These are phyloP conservation scores for Blastobotrys apis DNA, from an alignment of 1,139 yeast species.

Conservation along the genomic window DNA sequence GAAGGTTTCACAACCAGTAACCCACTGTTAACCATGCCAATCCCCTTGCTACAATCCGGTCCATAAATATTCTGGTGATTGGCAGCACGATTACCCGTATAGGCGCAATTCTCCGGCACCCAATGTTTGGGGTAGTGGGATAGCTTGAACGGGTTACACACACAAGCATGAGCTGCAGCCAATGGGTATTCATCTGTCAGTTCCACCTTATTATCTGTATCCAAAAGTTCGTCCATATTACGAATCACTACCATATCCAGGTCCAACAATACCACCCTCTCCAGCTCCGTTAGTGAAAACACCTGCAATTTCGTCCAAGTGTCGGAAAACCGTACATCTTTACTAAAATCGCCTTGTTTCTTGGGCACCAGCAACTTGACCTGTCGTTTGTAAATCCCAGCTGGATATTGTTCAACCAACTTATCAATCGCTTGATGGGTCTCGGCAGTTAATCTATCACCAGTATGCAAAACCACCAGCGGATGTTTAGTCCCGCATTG, in stretches of 20 bases:
- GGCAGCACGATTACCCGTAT: constrained; percentile 37
- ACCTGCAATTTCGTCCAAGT: constrained; percentile 58
- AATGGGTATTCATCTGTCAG: constrained; percentile 20
- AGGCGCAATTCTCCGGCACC: constrained; percentile 47
- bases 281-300: constrained; percentile 45
- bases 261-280: constrained; percentile 50
- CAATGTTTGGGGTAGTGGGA: constrained; percentile 52
- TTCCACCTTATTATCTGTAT: constrained; percentile 23
- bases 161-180: constrained; percentile 60
- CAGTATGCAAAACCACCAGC: constrained; percentile 49
- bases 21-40: constrained; percentile 53
- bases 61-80: constrained; percentile 36
- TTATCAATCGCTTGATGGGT: constrained; percentile 38
- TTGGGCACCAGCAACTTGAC: constrained; percentile 38
- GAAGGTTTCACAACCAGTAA: constrained; percentile 47
- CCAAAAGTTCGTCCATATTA: constrained; percentile 56
- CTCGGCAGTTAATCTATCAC: constrained; percentile 40
- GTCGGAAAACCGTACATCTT: constrained; percentile 50
- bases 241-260: constrained; percentile 51
- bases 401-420: no score
- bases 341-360: constrained; percentile 42
- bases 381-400: constrained; percentile 41
- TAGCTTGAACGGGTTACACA: constrained; percentile 50
- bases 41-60: constrained; percentile 40
- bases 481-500: constrained; percentile 44